These are phyloP conservation scores for Cladophialophora psammophila DNA, from an alignment of 2,329 filamentous ascomycete species.

Conservation along the genomic window DNA sequence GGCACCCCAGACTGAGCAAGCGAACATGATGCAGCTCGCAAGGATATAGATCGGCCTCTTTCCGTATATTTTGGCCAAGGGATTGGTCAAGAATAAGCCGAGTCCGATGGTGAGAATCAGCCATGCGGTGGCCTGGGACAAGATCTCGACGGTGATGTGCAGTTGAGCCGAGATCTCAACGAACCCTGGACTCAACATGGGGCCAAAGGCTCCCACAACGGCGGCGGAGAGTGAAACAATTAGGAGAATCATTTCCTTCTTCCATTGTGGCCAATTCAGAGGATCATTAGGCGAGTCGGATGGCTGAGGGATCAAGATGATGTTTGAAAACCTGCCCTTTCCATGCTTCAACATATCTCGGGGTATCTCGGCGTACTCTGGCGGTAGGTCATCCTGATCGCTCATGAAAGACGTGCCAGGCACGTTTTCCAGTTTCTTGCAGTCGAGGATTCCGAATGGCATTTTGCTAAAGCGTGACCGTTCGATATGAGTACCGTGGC, in stretches of 20 bases:
- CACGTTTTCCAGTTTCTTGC: conserved; percentile 43
- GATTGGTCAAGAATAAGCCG: conserved; percentile 50
- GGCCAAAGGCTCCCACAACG: conserved; percentile 60
- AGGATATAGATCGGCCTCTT: conserved; percentile 52
- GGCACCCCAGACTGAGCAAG: conserved; percentile 49
- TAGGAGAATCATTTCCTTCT: conserved; percentile 56
- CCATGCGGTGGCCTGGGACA: conserved; percentile 34
- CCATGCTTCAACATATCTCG: conserved; percentile 43
- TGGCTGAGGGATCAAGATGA: conserved; percentile 42
- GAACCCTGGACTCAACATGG: conserved; percentile 61
- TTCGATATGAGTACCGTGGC: background rate
- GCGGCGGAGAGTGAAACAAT: conserved; percentile 57
- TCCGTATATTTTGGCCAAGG: conserved; percentile 52
- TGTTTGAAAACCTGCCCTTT: conserved; percentile 40
- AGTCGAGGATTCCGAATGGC: conserved; percentile 45
- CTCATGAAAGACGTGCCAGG: conserved; percentile 46
- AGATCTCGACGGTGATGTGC: conserved; percentile 36
- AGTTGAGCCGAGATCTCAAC: conserved; percentile 51
- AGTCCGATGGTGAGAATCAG: conserved; percentile 44
- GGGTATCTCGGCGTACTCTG: conserved; percentile 53
- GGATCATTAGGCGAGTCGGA: conserved; percentile 44
- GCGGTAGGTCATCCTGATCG: conserved; percentile 52
- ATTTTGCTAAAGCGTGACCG: conserved; percentile 26
- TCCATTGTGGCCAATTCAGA: conserved; percentile 49
- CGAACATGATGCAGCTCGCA: conserved; percentile 47